phyloP scores from a whole-genome alignment of 306 rosid species.

The Prunus fruticosa region DNA sequence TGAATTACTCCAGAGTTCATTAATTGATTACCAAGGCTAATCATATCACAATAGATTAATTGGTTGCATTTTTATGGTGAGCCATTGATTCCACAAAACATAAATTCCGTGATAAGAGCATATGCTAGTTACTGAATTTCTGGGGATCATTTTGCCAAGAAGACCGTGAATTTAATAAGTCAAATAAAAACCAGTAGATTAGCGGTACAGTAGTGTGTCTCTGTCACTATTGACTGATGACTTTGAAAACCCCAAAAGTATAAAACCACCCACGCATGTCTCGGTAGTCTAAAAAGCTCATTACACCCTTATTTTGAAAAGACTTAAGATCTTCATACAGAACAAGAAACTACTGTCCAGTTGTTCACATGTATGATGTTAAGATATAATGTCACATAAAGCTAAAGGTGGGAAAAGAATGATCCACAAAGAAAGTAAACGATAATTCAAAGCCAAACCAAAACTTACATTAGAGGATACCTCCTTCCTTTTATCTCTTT shows the following conservation, averaged over 20 bases:
- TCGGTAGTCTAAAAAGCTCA: not conserved
- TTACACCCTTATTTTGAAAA: not conserved
- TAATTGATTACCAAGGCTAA: not conserved
- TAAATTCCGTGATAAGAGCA: not conserved
- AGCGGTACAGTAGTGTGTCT: not conserved
- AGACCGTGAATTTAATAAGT: not conserved
- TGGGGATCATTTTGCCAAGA: not conserved
- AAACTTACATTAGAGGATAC: conserved; percentile 26
- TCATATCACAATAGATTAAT: not conserved
- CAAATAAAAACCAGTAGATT: not conserved
- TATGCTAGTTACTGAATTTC: not conserved
- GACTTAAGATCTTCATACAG: not conserved
- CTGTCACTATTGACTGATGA: not conserved
- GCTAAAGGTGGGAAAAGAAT: not conserved
- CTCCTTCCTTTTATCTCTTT: conserved; percentile 91
- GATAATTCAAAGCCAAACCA: not conserved
- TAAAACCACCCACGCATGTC: not conserved
- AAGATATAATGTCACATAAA: not conserved
- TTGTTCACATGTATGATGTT: not conserved
- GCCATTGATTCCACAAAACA: not conserved
- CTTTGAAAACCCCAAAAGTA: not conserved
- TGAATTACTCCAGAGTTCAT: not conserved
- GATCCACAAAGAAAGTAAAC: not conserved
- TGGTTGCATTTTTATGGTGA: not conserved
- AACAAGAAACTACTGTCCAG: not conserved